A percentile compares a stretch with the other conserved stretches of the same genome.
Evolutionary conservation across 1,284 basidiomycete genomes (phyloP).

Genomic region (Lentinus polychrous): DNA sequence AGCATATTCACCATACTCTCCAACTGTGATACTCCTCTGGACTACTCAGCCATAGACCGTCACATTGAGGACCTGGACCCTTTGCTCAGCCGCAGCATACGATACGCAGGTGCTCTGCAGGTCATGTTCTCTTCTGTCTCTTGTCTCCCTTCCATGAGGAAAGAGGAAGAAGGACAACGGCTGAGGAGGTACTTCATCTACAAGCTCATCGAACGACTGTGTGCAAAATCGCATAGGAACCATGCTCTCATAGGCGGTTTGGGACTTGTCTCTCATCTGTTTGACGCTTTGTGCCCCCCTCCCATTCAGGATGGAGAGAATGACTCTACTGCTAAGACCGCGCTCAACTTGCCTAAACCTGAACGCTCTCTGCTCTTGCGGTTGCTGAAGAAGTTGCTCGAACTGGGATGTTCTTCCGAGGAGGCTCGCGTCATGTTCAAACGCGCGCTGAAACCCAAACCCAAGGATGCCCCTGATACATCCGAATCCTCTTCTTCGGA

Average conservation of each 20-base stretch:
- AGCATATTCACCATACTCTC: slow-evolving; percentile 42
- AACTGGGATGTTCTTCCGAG: slow-evolving; percentile 60
- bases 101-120: slow-evolving; percentile 47
- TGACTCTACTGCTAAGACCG: neutral
- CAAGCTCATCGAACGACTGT: slow-evolving; percentile 57
- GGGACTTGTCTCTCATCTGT: slow-evolving; percentile 46
- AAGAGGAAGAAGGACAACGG: slow-evolving; percentile 14
- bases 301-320: slow-evolving; percentile 23
- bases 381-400: slow-evolving; percentile 54
- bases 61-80: slow-evolving; percentile 36
- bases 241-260: slow-evolving; percentile 55
- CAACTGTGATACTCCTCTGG: slow-evolving; percentile 7
- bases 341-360: slow-evolving; percentile 24
- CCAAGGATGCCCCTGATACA: neutral
- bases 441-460: slow-evolving; percentile 33
- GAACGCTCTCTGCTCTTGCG: slow-evolving; percentile 54
- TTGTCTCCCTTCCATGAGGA: slow-evolving; percentile 12
- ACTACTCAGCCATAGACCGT: slow-evolving; percentile 24
- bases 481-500: neutral
- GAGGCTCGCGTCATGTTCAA: slow-evolving; percentile 58
- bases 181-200: slow-evolving; percentile 42
- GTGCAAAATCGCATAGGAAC: slow-evolving; percentile 56
- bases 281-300: slow-evolving; percentile 29
- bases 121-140: slow-evolving; percentile 46
- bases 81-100: slow-evolving; percentile 37